phyloP scores from a whole-genome alignment of 2,329 filamentous ascomycete genomes.

The Gaeumannomyces tritici region DNA sequence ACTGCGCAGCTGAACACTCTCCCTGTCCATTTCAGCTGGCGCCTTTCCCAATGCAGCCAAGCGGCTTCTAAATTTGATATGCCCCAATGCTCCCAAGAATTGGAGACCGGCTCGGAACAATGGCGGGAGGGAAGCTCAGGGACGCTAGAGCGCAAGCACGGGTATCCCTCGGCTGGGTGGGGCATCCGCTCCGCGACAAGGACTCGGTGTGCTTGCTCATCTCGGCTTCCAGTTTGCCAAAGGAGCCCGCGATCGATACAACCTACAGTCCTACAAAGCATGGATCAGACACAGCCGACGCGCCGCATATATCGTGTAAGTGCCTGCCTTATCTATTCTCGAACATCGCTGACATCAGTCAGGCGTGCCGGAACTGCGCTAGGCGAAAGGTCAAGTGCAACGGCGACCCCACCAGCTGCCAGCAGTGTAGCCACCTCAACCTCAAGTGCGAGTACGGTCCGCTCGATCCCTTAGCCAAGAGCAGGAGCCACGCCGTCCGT shows the following conservation, averaged over 20 bases:
- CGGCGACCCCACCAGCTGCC: conserved; percentile 28
- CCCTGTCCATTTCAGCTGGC: no score
- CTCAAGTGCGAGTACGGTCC: conserved; percentile 32
- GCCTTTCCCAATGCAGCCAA: no score
- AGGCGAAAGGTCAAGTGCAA: conserved; percentile 16
- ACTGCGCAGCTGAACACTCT: no score
- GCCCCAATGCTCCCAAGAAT: no score
- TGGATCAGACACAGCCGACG: not conserved
- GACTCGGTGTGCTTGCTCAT: no score
- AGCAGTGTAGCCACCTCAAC: conserved; percentile 30
- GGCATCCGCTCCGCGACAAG: not conserved
- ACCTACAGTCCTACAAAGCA: not conserved
- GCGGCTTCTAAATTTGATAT: no score
- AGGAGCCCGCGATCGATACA: not conserved
- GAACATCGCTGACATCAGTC: not conserved
- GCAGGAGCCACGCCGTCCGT: conserved; percentile 25
- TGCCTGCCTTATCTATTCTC: no score
- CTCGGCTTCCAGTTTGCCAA: not conserved
- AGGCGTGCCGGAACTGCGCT: not conserved
- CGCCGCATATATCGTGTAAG: not conserved
- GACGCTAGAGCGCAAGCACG: no score
- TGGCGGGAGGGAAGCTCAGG: no score
- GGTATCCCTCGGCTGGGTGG: no score
- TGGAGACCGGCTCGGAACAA: no score
- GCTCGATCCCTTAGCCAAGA: conserved; percentile 23